Conservation (phyloP, 1,284 basidiomycete genomes). For the Cutaneotrichosporon dermatis region DNA sequence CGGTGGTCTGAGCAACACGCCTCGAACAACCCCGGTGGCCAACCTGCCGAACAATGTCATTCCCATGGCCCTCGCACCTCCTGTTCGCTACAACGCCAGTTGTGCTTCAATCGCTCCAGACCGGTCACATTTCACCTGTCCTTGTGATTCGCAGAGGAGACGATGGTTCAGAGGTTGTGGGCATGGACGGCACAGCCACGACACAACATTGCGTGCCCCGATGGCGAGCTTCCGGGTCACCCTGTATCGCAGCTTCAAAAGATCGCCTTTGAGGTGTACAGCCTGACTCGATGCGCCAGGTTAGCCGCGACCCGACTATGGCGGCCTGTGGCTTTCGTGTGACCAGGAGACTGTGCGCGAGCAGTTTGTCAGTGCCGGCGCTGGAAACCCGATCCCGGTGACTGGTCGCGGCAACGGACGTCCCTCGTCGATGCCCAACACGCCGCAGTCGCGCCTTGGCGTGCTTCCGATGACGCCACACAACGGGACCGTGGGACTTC, state of each 20-base stretch:
- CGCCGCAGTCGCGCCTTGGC: constrained; percentile 36
- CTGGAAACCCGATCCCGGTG: constrained; percentile 27
- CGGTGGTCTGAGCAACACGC: constrained; percentile 68
- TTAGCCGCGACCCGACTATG: constrained; percentile 26
- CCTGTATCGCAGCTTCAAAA: constrained; percentile 94
- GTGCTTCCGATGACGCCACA: constrained; percentile 49
- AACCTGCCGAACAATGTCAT: constrained; percentile 85
- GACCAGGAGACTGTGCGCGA: constrained; percentile 37
- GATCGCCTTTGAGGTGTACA: constrained; percentile 82
- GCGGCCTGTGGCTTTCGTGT: constrained; percentile 41
- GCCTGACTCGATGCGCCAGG: constrained; percentile 35
- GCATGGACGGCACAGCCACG: constrained; percentile 57
- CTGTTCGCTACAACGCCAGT: constrained; percentile 95
- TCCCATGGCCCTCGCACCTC: constrained; percentile 51
- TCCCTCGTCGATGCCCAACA: constrained; percentile 34
- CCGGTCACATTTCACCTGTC: constrained; percentile 86
- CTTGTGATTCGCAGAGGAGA: constrained; percentile 92
- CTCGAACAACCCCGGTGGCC: constrained; percentile 60
- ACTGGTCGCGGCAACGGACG: constrained; percentile 7
- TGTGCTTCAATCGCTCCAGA: constrained; percentile 87
- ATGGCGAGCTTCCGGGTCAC: constrained; percentile 84
- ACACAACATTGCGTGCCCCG: constrained; percentile 53
- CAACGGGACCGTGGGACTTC: constrained; percentile 26
- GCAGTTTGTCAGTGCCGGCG: constrained; percentile 27
- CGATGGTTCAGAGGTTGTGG: constrained; percentile 80